Evolutionary conservation across 1,139 yeast genomes (phyloP).

Genomic region (Eremothecium cymbalariae): DNA sequence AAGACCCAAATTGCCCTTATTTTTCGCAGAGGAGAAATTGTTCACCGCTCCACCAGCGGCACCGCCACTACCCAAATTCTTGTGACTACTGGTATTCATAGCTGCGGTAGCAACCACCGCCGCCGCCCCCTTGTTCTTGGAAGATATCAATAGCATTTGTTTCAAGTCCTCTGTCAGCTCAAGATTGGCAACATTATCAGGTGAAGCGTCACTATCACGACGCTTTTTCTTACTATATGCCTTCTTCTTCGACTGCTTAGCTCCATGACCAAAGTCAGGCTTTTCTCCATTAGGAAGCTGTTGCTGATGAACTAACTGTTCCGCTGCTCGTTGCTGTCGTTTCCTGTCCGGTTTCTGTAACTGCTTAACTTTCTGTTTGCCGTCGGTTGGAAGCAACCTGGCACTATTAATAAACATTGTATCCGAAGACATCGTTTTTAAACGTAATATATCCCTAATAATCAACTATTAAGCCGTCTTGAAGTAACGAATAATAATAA

Average conservation of each 20-base stretch:
- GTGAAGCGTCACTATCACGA: constrained; percentile 6
- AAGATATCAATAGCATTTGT: constrained; percentile 14
- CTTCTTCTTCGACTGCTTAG: neutral
- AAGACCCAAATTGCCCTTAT: no score
- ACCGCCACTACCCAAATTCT: constrained; percentile 3
- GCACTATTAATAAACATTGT: constrained; percentile 31
- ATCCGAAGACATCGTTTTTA: constrained; percentile 28
- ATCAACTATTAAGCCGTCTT: no score
- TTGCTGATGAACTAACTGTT: constrained; percentile 19
- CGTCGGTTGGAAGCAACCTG: constrained; percentile 24
- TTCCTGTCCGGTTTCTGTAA: constrained; percentile 15
- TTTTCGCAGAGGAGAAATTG: neutral
- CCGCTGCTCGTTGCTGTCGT: constrained; percentile 1
- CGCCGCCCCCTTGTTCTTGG: neutral
- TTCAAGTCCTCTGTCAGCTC: constrained; percentile 19
- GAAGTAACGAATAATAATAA: no score
- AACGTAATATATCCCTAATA: no score
- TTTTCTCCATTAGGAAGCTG: constrained; percentile 27
- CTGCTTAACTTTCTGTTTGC: constrained; percentile 21
- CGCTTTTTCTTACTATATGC: neutral
- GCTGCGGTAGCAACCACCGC: neutral
- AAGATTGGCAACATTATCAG: constrained; percentile 10
- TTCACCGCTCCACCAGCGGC: constrained; percentile 9
- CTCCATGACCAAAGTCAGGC: constrained; percentile 25
- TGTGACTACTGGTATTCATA: constrained; percentile 6